Conservation (phyloP, 495 filamentous ascomycete species). For the Evernia prunastri region DNA sequence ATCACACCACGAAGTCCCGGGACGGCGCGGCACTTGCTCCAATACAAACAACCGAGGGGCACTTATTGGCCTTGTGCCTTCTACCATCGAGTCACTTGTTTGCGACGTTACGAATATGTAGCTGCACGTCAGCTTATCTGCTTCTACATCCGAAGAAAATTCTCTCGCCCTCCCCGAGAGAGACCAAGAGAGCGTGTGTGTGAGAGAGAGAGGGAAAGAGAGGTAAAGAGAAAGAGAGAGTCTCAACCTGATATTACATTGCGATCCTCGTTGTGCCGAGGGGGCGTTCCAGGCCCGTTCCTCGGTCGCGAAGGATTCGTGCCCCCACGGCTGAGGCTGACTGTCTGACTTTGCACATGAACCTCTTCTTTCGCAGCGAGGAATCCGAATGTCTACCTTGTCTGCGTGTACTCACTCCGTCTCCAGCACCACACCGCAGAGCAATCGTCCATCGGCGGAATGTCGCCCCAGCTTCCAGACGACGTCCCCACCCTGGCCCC, state of each 20-base stretch:
- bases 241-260: too few species aligned
- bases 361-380: background rate
- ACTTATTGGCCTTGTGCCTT: too few species aligned
- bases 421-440: background rate
- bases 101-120: background rate
- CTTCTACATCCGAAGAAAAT: background rate
- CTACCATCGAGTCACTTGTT: background rate
- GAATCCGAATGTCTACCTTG: background rate
- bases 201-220: too few species aligned
- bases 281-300: background rate
- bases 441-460: background rate
- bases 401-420: background rate
- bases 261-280: too few species aligned
- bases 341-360: background rate
- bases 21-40: too few species aligned
- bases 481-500: background rate
- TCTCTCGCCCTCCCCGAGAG: background rate
- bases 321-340: background rate
- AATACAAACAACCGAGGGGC: too few species aligned
- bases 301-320: background rate
- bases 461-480: slow-evolving; percentile 1
- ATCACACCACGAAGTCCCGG: too few species aligned
- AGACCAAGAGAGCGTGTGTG: too few species aligned
- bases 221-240: too few species aligned
- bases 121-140: background rate